Conservation (phyloP, 2,329 filamentous ascomycete species). For the Septoria petroselini region DNA sequence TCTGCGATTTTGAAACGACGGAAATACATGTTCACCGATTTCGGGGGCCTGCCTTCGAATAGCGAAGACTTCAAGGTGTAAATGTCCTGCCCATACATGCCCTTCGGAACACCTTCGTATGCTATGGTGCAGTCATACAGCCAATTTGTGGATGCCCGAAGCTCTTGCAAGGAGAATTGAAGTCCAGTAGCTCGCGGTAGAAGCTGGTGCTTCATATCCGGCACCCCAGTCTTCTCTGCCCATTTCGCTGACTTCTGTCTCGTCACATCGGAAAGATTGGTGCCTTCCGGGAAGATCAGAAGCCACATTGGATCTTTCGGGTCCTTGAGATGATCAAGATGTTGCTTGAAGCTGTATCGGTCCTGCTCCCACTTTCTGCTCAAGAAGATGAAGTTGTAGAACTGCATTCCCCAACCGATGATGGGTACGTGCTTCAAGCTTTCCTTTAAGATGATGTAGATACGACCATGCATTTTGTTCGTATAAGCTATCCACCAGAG, state of each 20-base stretch:
- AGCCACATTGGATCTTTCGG: constrained; percentile 84
- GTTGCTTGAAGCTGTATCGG: constrained; percentile 69
- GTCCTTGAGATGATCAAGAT: constrained; percentile 66
- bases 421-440: constrained; percentile 78
- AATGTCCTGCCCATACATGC: constrained; percentile 80
- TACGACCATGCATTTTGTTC: constrained; percentile 75
- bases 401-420: constrained; percentile 76
- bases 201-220: constrained; percentile 70
- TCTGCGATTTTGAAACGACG: constrained; percentile 75
- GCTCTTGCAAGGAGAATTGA: constrained; percentile 73
- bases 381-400: constrained; percentile 88
- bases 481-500: constrained; percentile 94
- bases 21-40: constrained; percentile 97
- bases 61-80: constrained; percentile 86
- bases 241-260: constrained; percentile 68
- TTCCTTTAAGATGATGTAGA: constrained; percentile 89
- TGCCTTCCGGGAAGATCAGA: constrained; percentile 82
- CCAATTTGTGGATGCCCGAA: constrained; percentile 72
- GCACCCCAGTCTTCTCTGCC: constrained; percentile 71
- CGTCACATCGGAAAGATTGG: constrained; percentile 71
- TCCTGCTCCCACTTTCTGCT: constrained; percentile 85
- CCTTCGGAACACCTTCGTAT: constrained; percentile 86
- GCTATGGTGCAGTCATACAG: constrained; percentile 92
- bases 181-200: constrained; percentile 77
- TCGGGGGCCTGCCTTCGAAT: constrained; percentile 82